Conservation (phyloP, 768 basidiomycete genomes). For the Leccinum boreale region DNA sequence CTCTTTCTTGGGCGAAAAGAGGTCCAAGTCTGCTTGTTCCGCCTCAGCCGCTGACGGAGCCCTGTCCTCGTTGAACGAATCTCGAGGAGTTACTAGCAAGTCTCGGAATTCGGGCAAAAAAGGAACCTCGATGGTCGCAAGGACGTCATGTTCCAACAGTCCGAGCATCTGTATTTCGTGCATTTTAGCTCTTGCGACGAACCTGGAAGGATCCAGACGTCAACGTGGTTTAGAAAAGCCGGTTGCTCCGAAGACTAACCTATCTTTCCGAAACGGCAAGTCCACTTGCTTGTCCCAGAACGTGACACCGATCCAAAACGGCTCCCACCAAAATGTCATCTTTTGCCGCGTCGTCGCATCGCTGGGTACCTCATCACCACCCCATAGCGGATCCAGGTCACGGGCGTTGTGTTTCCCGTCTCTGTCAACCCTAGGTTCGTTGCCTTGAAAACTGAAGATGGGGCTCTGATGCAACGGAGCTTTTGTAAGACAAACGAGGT, state of each 20-base stretch:
- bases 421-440: constrained; percentile 54
- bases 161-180: constrained; percentile 96
- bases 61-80: constrained; percentile 33
- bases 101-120: constrained; percentile 52
- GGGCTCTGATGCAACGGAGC: constrained; percentile 92
- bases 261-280: constrained; percentile 73
- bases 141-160: constrained; percentile 85
- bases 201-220: constrained; percentile 46
- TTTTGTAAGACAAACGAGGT: constrained; percentile 86
- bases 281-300: constrained; percentile 91
- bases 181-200: constrained; percentile 94
- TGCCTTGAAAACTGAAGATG: constrained; percentile 82
- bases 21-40: constrained; percentile 69
- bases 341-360: constrained; percentile 38
- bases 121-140: constrained; percentile 86
- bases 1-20: constrained; percentile 54
- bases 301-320: constrained; percentile 77
- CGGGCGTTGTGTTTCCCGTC: constrained; percentile 45
- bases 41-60: constrained; percentile 53
- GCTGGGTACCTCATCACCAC: constrained; percentile 50
- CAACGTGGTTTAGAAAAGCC: not conserved
- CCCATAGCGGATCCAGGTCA: constrained; percentile 72
- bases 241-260: constrained; percentile 39
- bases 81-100: constrained; percentile 29
- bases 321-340: constrained; percentile 84